phyloP scores from a whole-genome alignment of 345 rosid species.

The Aquilaria malaccensis region DNA sequence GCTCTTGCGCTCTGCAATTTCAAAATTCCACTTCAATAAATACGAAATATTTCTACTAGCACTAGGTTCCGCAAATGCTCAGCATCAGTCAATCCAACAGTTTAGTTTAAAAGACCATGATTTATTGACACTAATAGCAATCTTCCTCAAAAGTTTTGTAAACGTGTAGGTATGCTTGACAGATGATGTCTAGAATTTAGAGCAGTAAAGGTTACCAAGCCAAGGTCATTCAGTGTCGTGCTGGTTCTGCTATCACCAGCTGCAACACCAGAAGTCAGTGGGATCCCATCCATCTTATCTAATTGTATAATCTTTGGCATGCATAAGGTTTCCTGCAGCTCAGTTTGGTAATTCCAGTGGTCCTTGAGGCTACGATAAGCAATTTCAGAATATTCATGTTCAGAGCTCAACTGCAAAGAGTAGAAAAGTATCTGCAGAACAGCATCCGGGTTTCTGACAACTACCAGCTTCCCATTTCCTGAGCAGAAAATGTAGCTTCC shows the following conservation, averaged over 20 bases:
- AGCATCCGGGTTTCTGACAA: conserved; percentile 60
- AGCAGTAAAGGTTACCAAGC: conserved; percentile 45
- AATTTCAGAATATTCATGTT: conserved; percentile 19
- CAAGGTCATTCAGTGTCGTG: conserved; percentile 41
- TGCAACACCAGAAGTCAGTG: conserved; percentile 24
- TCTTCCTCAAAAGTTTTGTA: too few species aligned
- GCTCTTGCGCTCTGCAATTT: conserved; percentile 48
- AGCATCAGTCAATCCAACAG: too few species aligned
- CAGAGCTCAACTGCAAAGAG: conserved; percentile 40
- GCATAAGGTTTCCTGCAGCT: conserved; percentile 25
- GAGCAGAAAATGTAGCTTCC: conserved; percentile 66
- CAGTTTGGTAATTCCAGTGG: conserved; percentile 36
- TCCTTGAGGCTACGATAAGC: conserved; percentile 37
- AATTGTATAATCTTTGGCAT: conserved; percentile 17
- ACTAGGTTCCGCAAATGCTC: too few species aligned
- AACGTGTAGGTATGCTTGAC: too few species aligned
- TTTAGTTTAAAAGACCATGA: too few species aligned
- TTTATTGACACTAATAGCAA: too few species aligned
- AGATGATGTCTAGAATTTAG: not conserved
- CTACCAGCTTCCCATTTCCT: conserved; percentile 34
- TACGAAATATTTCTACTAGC: too few species aligned
- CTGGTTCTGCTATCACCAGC: conserved; percentile 8
- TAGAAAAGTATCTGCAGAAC: conserved; percentile 66
- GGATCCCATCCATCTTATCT: conserved; percentile 26
- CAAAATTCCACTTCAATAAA: not conserved